Evolutionary conservation across 169 alveolate genomes (phyloP).

Genomic region (Cyclospora cayetanensis): DNA sequence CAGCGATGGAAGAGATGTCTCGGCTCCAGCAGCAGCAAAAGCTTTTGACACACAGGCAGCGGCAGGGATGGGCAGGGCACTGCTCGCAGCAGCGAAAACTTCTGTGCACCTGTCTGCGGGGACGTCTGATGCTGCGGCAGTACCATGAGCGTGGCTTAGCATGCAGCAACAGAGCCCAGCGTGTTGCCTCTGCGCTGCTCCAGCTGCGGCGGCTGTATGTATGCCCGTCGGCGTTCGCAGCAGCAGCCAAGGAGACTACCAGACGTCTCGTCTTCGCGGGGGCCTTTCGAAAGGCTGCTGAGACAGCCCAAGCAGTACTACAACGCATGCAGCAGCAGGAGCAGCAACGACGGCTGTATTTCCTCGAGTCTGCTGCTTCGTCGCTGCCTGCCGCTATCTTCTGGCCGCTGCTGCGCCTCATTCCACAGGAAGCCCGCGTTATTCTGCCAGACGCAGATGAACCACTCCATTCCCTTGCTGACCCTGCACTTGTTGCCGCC

Average conservation of each 20-base stretch:
- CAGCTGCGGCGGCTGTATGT: slow-evolving; percentile 53
- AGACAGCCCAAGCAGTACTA: slow-evolving; percentile 40
- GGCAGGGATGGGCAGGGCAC: slow-evolving; percentile 17
- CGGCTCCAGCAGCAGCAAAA: slow-evolving; percentile 47
- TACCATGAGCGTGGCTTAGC: slow-evolving; percentile 24
- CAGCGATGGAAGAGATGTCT: slow-evolving; percentile 17
- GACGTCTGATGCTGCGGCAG: slow-evolving; percentile 57
- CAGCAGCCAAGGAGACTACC: slow-evolving; percentile 33
- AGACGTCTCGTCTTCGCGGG: slow-evolving; percentile 35
- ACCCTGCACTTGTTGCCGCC: background rate
- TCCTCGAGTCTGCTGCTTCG: slow-evolving; percentile 36
- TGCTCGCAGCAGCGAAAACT: slow-evolving; percentile 17
- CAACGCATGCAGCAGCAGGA: slow-evolving; percentile 67
- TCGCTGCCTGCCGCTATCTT: slow-evolving; percentile 42
- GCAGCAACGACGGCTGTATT: slow-evolving; percentile 53
- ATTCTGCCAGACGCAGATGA: slow-evolving; percentile 33
- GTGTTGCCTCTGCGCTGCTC: slow-evolving; percentile 13
- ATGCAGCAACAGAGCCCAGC: slow-evolving; percentile 44
- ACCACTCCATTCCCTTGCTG: background rate
- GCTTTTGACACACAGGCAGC: background rate
- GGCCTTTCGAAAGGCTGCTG: slow-evolving; percentile 43
- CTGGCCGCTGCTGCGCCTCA: slow-evolving; percentile 39
- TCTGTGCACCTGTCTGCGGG: background rate
- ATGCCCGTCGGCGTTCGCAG: slow-evolving; percentile 47
- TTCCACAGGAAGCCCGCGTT: slow-evolving; percentile 16